A percentile compares a stretch with the other conserved stretches of the same genome.
phyloP scores from a whole-genome alignment of 495 filamentous ascomycete genomes.

The Podospora australis region DNA sequence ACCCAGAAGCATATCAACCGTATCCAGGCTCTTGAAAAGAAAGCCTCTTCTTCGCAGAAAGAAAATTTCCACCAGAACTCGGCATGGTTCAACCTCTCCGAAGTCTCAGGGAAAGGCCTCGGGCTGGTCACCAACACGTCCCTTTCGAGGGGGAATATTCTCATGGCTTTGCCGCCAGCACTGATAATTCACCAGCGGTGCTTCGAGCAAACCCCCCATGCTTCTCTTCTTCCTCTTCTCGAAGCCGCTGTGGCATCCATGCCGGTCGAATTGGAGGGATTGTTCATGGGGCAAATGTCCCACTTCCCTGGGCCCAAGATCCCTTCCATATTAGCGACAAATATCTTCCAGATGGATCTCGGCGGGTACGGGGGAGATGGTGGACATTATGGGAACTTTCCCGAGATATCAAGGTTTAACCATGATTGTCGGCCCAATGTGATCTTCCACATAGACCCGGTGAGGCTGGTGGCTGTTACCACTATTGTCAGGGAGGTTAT shows the following conservation, averaged over 20 bases:
- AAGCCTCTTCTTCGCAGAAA: not conserved
- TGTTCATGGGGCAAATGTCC: constrained; percentile 14
- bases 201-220: constrained; percentile 9
- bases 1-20: constrained; percentile 13
- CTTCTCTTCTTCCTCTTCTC: constrained; percentile 15
- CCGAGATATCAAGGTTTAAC: constrained; percentile 22
- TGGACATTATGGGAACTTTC: constrained; percentile 23
- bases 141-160: constrained; percentile 15
- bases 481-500: constrained; percentile 19
- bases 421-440: constrained; percentile 28
- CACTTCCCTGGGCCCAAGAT: constrained; percentile 16
- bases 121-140: constrained; percentile 16
- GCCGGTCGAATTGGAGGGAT: constrained; percentile 6
- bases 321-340: constrained; percentile 23
- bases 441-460: constrained; percentile 17
- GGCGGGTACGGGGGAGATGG: constrained; percentile 2
- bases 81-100: constrained; percentile 3
- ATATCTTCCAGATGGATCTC: constrained; percentile 25
- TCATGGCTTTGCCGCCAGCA: constrained; percentile 20
- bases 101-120: constrained; percentile 20
- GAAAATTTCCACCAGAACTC: not conserved
- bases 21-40: constrained; percentile 8
- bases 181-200: constrained; percentile 20
- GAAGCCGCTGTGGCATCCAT: constrained; percentile 17
- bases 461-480: constrained; percentile 14